Evolutionary conservation across 1,284 basidiomycete genomes (phyloP).

Genomic region (Cutaneotrichosporon sp.): DNA sequence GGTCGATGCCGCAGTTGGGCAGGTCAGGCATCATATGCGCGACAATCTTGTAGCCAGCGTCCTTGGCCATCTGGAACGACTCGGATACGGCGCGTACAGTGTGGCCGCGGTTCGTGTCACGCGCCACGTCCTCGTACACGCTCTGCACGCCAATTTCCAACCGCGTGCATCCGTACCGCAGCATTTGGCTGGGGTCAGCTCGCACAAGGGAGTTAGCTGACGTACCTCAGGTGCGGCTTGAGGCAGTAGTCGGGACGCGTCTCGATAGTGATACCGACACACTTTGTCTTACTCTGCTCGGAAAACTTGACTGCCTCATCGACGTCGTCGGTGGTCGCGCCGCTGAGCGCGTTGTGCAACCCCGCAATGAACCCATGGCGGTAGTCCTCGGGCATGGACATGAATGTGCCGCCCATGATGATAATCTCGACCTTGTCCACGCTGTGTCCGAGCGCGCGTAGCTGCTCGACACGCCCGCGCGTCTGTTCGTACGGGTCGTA

Average conservation of each 20-base stretch:
- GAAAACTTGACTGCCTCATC: conserved; percentile 99
- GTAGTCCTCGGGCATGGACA: conserved; percentile 98
- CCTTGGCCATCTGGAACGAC: conserved; percentile 96
- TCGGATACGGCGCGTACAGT: conserved; percentile 97
- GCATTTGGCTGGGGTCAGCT: conserved; percentile 71
- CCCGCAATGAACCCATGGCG: conserved; percentile 90
- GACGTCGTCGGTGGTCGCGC: conserved; percentile 85
- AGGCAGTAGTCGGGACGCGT: conserved; percentile 98
- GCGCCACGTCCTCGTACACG: conserved; percentile 97
- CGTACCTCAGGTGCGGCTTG: conserved; percentile 69
- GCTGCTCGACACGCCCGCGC: conserved; percentile 86
- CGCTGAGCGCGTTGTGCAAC: conserved; percentile 92
- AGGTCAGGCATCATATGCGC: conserved; percentile 98
- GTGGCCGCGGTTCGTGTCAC: conserved; percentile 96
- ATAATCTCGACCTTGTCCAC: conserved; percentile 99
- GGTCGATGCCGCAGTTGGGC: conserved; percentile 94
- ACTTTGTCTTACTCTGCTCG: conserved; percentile 95
- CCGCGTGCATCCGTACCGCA: conserved; percentile 96
- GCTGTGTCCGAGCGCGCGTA: conserved; percentile 88
- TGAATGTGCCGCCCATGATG: conserved; percentile 98
- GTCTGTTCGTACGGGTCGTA: conserved; percentile 99
- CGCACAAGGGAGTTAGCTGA: conserved; percentile 59
- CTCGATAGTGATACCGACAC: conserved; percentile 98
- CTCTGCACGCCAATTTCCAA: conserved; percentile 98
- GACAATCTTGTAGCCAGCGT: conserved; percentile 98